Evolutionary conservation across 768 basidiomycete species (phyloP).

Genomic region (Pleurotus eryngii): DNA sequence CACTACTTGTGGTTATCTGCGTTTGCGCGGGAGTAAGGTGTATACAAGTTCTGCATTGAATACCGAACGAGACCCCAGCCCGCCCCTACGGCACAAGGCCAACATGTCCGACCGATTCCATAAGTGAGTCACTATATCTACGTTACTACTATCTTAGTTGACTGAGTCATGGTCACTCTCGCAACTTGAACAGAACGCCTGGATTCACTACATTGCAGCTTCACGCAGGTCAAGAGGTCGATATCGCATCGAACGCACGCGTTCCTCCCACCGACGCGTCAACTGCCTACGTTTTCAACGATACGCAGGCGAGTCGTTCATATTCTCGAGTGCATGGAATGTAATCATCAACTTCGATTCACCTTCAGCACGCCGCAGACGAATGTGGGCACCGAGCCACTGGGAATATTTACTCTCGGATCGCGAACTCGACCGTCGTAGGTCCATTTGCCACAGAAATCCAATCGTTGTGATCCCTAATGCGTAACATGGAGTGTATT

Average conservation of each 20-base stretch:
- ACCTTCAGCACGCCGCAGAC: conserved; percentile 45
- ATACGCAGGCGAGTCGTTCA: conserved; percentile 30
- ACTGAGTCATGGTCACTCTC: no score
- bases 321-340: background rate
- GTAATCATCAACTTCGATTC: background rate
- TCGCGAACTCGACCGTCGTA: conserved; percentile 49
- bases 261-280: conserved; percentile 57
- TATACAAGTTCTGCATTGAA: no score
- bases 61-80: no score
- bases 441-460: background rate
- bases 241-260: conserved; percentile 46
- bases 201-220: conserved; percentile 55
- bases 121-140: no score
- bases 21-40: no score
- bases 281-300: conserved; percentile 51
- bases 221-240: conserved; percentile 52
- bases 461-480: background rate
- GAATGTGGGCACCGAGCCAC: conserved; percentile 34
- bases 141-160: no score
- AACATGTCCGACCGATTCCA: no score
- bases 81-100: no score
- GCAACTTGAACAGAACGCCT: background rate
- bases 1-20: no score
- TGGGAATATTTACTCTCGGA: conserved; percentile 44
- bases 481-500: conserved; percentile 46